Conservation (phyloP, 768 basidiomycete species). For the Mycena albidolilacea region DNA sequence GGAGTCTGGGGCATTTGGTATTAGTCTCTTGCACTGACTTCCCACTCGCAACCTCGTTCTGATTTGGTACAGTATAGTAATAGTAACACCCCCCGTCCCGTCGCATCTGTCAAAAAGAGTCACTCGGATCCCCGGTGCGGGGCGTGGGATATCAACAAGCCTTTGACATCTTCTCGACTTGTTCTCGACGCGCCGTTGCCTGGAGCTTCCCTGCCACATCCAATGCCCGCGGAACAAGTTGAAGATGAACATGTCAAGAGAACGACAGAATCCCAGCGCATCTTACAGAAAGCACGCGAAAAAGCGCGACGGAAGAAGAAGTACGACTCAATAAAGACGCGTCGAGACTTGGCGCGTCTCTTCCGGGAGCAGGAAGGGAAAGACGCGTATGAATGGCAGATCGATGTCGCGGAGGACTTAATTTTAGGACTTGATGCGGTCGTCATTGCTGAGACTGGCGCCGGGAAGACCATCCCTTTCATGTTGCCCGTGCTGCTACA, state of each 20-base stretch:
- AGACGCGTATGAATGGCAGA: constrained; percentile 53
- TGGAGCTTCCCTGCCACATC: constrained; percentile 13
- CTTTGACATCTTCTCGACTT: constrained; percentile 8
- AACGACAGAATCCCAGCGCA: constrained; percentile 11
- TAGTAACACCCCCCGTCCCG: neutral
- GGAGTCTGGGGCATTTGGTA: no score
- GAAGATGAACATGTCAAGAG: constrained; percentile 17
- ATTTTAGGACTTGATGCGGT: constrained; percentile 50
- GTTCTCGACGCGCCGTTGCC: constrained; percentile 19
- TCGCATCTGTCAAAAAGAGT: neutral
- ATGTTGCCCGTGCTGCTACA: constrained; percentile 49
- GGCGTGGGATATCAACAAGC: neutral
- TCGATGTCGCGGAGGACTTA: constrained; percentile 55
- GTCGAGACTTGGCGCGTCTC: constrained; percentile 29
- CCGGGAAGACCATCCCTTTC: constrained; percentile 57
- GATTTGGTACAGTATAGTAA: no score
- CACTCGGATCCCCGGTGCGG: neutral
- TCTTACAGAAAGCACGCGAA: constrained; percentile 25
- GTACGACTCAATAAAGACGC: constrained; percentile 39
- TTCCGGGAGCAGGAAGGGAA: constrained; percentile 38
- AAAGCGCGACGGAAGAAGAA: constrained; percentile 29
- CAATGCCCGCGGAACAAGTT: neutral
- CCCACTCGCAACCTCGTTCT: no score
- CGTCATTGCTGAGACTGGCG: constrained; percentile 55
- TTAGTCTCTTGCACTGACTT: no score